These are phyloP conservation scores for Juglanconis oblonga DNA, from an alignment of 2,329 filamentous ascomycete species.

Conservation along the genomic window DNA sequence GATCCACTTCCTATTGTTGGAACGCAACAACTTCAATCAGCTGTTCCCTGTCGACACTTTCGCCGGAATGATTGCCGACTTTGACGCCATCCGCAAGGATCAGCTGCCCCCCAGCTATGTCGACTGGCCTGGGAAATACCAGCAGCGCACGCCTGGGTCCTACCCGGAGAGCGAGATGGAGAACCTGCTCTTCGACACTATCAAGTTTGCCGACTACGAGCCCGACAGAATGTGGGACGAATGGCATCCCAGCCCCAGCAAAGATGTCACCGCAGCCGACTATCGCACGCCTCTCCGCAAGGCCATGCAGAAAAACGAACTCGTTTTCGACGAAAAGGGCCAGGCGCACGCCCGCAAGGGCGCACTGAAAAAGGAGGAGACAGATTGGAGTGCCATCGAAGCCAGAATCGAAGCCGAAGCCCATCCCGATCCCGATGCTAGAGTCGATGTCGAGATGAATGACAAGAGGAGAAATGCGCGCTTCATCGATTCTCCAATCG, in stretches of 20 bases:
- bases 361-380: conserved; percentile 3
- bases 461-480: not conserved
- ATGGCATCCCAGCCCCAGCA: conserved; percentile 17
- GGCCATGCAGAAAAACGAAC: conserved; percentile 10
- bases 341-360: conserved; percentile 1
- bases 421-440: not conserved
- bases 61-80: conserved; percentile 26
- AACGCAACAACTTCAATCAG: conserved; percentile 19
- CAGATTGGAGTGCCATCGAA: not conserved
- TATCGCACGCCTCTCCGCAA: conserved; percentile 13
- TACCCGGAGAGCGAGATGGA: conserved; percentile 22
- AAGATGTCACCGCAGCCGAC: conserved; percentile 4
- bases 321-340: conserved; percentile 6
- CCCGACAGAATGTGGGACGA: conserved; percentile 13
- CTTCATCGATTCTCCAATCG: not conserved
- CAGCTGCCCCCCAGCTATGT: conserved; percentile 30
- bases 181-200: conserved; percentile 20
- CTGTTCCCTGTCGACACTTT: conserved; percentile 21
- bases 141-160: conserved; percentile 23
- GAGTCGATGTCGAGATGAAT: not conserved
- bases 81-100: conserved; percentile 31
- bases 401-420: not conserved
- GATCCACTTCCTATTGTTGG: conserved; percentile 21
- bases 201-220: conserved; percentile 21
- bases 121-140: conserved; percentile 19